phyloP scores from a whole-genome alignment of 345 rosid genomes.

The Kandelia obovata region DNA sequence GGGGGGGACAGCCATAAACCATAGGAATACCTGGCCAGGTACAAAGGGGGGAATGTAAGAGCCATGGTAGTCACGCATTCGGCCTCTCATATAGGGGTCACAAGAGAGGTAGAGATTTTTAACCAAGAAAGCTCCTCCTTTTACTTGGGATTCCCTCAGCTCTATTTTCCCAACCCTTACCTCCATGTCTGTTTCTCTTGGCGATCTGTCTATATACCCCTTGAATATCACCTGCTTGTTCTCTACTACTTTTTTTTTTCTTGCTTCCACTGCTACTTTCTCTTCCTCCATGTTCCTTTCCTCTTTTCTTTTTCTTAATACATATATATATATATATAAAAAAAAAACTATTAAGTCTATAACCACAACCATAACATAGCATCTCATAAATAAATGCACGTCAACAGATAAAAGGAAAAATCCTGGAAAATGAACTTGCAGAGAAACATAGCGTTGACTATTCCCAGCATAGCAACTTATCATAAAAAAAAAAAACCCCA shows the following conservation, averaged over 20 bases:
- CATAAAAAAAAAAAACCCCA: too few relatives aligned
- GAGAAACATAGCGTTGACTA: too few relatives aligned
- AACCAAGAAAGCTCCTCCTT: constrained; percentile 38
- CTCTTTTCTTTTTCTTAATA: too few relatives aligned
- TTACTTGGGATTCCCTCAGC: constrained; percentile 30
- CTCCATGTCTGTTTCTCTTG: constrained; percentile 50
- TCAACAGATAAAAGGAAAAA: too few relatives aligned
- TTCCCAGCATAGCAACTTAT: too few relatives aligned
- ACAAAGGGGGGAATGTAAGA: constrained; percentile 46
- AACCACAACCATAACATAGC: too few relatives aligned
- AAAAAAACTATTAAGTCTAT: too few relatives aligned
- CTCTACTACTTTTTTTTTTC: constrained; percentile 12
- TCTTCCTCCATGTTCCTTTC: neutral
- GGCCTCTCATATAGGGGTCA: constrained; percentile 54
- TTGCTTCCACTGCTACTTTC: neutral
- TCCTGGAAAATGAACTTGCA: too few relatives aligned
- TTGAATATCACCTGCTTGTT: constrained; percentile 53
- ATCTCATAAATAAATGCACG: too few relatives aligned
- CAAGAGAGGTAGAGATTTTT: constrained; percentile 56
- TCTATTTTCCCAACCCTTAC: constrained; percentile 26
- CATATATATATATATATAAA: too few relatives aligned
- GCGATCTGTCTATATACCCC: constrained; percentile 41
- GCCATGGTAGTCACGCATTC: constrained; percentile 36
- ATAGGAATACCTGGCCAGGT: constrained; percentile 36
- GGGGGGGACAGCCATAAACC: too few relatives aligned